These are phyloP conservation scores for Fusarium stilboides DNA, from an alignment of 2,329 filamentous ascomycete species.

Conservation along the genomic window DNA sequence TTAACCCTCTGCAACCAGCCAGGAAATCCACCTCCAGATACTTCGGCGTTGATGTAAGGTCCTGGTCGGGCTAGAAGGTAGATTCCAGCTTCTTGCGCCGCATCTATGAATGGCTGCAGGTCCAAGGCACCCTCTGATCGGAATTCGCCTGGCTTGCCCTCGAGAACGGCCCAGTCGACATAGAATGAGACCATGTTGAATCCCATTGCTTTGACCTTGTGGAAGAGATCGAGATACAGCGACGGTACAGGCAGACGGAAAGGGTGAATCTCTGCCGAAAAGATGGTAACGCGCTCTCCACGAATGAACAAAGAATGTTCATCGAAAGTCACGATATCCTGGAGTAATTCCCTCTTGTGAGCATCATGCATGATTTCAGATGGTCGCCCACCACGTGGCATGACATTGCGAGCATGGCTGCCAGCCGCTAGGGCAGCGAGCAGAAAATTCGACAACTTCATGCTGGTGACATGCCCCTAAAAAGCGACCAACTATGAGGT, in stretches of 20 bases:
- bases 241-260: conserved; percentile 66
- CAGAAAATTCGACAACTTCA: conserved; percentile 36
- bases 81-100: conserved; percentile 79
- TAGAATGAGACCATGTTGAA: conserved; percentile 88
- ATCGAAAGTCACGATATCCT: conserved; percentile 76
- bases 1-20: conserved; percentile 83
- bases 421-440: conserved; percentile 8
- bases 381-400: conserved; percentile 37
- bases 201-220: conserved; percentile 86
- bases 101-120: conserved; percentile 82
- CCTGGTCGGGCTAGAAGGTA: conserved; percentile 82
- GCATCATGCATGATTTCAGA: conserved; percentile 43
- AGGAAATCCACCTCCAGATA: conserved; percentile 82
- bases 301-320: conserved; percentile 78
- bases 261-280: conserved; percentile 81
- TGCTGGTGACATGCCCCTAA: not conserved
- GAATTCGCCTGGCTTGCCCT: conserved; percentile 80
- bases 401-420: conserved; percentile 32
- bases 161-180: conserved; percentile 82
- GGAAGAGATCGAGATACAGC: conserved; percentile 78
- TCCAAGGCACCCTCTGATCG: conserved; percentile 80
- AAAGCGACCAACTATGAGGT: rapidly evolving
- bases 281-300: conserved; percentile 79
- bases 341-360: conserved; percentile 48
- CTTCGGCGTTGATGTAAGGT: conserved; percentile 86